Evolutionary conservation across 176 grass and related monocot species (phyloP), one percentile per base, ranked within the genome.

Genomic region (Hyparrhenia diplandra): DNA sequence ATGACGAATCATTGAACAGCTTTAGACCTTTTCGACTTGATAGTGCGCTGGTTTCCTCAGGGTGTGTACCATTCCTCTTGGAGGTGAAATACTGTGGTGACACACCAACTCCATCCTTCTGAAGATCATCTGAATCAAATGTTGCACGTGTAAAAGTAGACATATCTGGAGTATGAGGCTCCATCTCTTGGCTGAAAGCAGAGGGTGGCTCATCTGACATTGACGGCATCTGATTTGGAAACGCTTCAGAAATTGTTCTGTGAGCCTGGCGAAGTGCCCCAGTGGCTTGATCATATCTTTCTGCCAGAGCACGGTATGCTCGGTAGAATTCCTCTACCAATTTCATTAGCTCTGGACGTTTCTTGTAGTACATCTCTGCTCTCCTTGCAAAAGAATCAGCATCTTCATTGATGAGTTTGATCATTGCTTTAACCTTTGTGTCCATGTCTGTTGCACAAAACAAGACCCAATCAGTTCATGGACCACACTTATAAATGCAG

Each of bases 321-420:
- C 91, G 82, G 73, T 93, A 93, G 70, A 99, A 93, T 43, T 99
- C 93, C 78, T 99, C 97, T 58, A 99, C 97, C 13, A 95, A 47
- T 82, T 96, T 99, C 93, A 91, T 90, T 63, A 99, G 85, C 77
- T 90, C 93, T 34, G 96, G 97, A 13, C 97, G 92, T 84, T 99
- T 92, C 82, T 99, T 99, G 39, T 99, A 99, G 85, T 99, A 99
- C 97, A 95, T 99, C 63, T 99, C 97, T 5, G 97, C 97, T 82
- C 87, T 87, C 49, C 88, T 89, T 80, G 97, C 97, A 90, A 99
- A 99, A 61, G 97, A 99, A 88, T 96, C 97, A 52, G 90, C 97
- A 80, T 91, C 97, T 88, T 91, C 97, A 87, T 99, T 94, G 83
- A 99, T 71, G 64, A 99, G 93, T 83, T 93, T 93, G 87, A 99